phyloP scores from a whole-genome alignment of 1,284 basidiomycete genomes.

The Fomitopsis betulina region DNA sequence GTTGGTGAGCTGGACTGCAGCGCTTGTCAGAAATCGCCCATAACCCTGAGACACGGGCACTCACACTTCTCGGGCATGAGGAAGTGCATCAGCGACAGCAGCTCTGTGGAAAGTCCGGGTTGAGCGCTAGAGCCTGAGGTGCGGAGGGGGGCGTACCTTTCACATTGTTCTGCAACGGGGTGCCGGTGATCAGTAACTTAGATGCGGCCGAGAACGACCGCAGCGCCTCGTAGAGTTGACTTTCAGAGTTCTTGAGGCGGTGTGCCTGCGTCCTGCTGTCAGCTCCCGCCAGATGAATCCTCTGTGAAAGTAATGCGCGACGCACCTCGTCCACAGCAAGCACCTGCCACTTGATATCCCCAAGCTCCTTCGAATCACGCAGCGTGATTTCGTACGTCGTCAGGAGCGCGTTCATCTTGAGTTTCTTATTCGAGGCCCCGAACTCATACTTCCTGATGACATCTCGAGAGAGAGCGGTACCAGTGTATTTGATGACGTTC shows the following conservation, averaged over 20 bases:
- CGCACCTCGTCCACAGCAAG: slow-evolving; percentile 91
- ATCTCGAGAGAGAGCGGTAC: slow-evolving; percentile 83
- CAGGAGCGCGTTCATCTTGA: slow-evolving; percentile 95
- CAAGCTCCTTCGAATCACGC: slow-evolving; percentile 86
- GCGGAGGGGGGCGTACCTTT: slow-evolving; percentile 55
- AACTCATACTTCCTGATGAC: slow-evolving; percentile 95
- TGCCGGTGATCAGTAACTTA: slow-evolving; percentile 96
- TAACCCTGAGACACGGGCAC: slow-evolving; percentile 23
- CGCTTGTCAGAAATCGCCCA: slow-evolving; percentile 6
- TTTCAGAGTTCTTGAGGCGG: slow-evolving; percentile 96
- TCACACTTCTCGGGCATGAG: slow-evolving; percentile 96
- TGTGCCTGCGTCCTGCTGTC: slow-evolving; percentile 62
- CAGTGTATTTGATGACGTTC: slow-evolving; percentile 97
- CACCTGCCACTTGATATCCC: slow-evolving; percentile 96
- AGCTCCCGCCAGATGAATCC: not conserved
- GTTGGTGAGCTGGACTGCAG: slow-evolving; percentile 58
- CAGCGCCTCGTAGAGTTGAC: slow-evolving; percentile 94
- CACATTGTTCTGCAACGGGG: slow-evolving; percentile 98
- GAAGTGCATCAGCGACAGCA: slow-evolving; percentile 97
- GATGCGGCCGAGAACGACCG: slow-evolving; percentile 86
- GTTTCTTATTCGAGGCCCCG: slow-evolving; percentile 77
- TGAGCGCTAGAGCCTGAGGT: not conserved
- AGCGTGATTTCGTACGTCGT: slow-evolving; percentile 98
- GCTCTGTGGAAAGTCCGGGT: slow-evolving; percentile 49
- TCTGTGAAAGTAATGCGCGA: not conserved